A percentile compares a stretch with the other conserved stretches of the same genome.
These are phyloP conservation scores for Populus hybrid DNA, from an alignment of 441 rosid genomes.

Conservation along the genomic window DNA sequence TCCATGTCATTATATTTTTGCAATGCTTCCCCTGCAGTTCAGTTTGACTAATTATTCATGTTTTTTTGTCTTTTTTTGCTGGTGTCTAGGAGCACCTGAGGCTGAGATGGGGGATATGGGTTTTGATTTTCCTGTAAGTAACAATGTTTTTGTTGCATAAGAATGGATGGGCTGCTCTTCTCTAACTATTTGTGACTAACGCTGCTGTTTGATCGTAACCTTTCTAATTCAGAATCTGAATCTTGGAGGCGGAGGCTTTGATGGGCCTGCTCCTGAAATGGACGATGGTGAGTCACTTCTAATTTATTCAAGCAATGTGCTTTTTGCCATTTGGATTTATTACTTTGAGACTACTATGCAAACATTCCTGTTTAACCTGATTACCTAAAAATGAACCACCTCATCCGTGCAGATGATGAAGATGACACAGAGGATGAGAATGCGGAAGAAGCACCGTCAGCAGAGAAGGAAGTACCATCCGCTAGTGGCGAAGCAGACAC, in stretches of 20 bases:
- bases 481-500: constrained; percentile 12
- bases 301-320: background rate
- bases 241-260: constrained; percentile 18
- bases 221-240: constrained; percentile 20
- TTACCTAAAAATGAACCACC: background rate
- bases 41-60: background rate
- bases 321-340: background rate
- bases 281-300: constrained; percentile 22
- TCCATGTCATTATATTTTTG: background rate
- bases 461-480: constrained; percentile 11
- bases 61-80: too few relatives aligned
- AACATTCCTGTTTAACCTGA: background rate
- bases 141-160: background rate
- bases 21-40: background rate
- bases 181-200: background rate
- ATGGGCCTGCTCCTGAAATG: constrained; percentile 8
- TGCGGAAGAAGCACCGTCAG: constrained; percentile 18
- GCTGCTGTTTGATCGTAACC: background rate
- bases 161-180: background rate
- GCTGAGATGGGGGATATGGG: background rate
- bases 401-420: constrained; percentile 29
- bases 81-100: background rate
- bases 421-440: constrained; percentile 33
- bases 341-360: background rate
- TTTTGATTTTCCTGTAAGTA: background rate